Conservation (phyloP, 2,329 filamentous ascomycete genomes). For the Macrophomina pseudophaseolina region DNA sequence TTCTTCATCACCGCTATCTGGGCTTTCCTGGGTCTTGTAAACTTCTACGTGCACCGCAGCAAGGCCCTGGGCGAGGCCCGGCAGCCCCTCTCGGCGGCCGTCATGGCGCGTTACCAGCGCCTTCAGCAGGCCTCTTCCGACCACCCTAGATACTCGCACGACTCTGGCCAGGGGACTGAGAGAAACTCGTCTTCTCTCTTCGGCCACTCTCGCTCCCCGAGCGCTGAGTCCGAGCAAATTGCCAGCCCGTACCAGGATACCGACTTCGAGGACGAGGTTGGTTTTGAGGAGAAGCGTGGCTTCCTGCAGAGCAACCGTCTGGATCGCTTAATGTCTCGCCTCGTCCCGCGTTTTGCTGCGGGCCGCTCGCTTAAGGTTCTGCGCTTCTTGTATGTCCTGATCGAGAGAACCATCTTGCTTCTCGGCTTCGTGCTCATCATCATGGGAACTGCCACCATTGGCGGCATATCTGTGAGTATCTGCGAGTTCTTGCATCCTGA, state of each 20-base stretch:
- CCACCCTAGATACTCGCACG: conserved; percentile 47
- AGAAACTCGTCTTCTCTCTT: conserved; percentile 69
- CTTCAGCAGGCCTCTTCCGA: conserved; percentile 38
- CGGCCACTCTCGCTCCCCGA: conserved; percentile 68
- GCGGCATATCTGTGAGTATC: conserved; percentile 78
- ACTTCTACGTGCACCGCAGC: conserved; percentile 61
- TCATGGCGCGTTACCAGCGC: conserved; percentile 47
- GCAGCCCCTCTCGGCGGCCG: conserved; percentile 40
- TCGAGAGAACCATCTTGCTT: conserved; percentile 79
- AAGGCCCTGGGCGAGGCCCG: conserved; percentile 33
- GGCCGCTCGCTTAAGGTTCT: conserved; percentile 62
- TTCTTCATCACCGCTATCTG: conserved; percentile 76
- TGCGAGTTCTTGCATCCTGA: not conserved
- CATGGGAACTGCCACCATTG: conserved; percentile 77
- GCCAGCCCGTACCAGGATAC: conserved; percentile 53
- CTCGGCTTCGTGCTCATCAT: conserved; percentile 76
- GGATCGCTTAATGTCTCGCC: conserved; percentile 59
- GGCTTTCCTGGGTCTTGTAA: conserved; percentile 69
- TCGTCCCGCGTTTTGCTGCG: conserved; percentile 62
- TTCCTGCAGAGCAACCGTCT: conserved; percentile 55
- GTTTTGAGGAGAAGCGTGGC: conserved; percentile 51
- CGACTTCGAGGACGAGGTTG: conserved; percentile 47
- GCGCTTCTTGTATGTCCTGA: conserved; percentile 64
- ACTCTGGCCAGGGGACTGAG: conserved; percentile 70
- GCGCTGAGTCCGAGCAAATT: conserved; percentile 54